Base-by-base conservation (phyloP, 306 rosid species). In the Parietaria judaica region DNA sequence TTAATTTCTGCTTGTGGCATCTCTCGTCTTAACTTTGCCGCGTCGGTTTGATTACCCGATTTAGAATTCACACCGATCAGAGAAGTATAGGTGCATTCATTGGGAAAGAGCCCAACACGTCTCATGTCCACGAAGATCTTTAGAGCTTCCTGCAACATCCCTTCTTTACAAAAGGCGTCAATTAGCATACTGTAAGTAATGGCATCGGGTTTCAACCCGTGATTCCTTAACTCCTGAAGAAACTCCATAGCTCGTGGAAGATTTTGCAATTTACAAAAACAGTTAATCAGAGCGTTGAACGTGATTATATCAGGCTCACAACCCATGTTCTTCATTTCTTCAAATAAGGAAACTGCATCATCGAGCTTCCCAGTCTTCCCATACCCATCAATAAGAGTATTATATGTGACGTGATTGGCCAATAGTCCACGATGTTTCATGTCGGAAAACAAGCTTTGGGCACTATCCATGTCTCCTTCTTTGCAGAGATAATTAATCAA, bases 161-260 rank as follows among this genome's bases (percentile, higher is more conserved):
- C 95, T 57, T 81, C 86, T 75, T 91, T 85, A 77, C 98, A 88
- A 75, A 92, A 92, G 48, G 96, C 89, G 72, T 92, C 98, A 64
- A 92, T 74, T 68, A 92, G 57, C 8, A 94, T 86, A 79, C 86
- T 92, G 58, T 86, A 92, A n/a, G 98, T 92, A 57, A 92, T 79
- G 48, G 84, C 98, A 82, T 83, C 85, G 12, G 85, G 94, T 68
- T 70, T 81, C 84, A 85, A 69, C 61, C 79, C 81, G 46, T 64
- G 66, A 47, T 58, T 72, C 84, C 69, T 86, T 89, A 91, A 81
- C 83, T 91, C 89, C 43, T 10, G 71, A 55, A 91, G 75, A 83
- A 80, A 83, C 63, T 15, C 51, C 73, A 91, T 75, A 74, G 96
- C 92, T 68, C 56, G 79, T 67, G 92, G 82, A 72, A 91, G 69